Percentiles rank a stretch among this genome's conserved stretches.
Conservation (phyloP, 768 basidiomycete species). For the Amanita polypyramis region DNA sequence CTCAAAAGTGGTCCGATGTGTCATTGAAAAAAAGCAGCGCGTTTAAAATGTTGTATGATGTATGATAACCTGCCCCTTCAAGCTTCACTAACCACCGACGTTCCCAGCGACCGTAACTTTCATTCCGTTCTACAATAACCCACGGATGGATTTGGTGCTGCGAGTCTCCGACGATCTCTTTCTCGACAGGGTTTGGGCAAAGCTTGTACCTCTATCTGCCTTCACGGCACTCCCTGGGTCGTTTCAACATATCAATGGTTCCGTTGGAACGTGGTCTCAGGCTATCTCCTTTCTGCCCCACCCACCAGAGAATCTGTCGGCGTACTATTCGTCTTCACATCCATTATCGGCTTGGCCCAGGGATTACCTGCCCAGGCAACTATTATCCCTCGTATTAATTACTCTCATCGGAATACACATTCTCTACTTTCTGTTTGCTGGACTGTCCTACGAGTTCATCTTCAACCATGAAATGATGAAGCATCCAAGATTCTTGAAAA, state of each 20-base stretch:
- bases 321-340: slow-evolving; percentile 17
- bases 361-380: slow-evolving; percentile 71
- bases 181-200: slow-evolving; percentile 75
- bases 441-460: slow-evolving; percentile 69
- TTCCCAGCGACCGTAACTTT: too few species aligned
- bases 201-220: slow-evolving; percentile 55
- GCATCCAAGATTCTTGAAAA: slow-evolving; percentile 87
- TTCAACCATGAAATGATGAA: slow-evolving; percentile 96
- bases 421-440: slow-evolving; percentile 87
- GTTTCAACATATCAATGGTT: slow-evolving; percentile 26
- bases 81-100: too few species aligned
- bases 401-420: slow-evolving; percentile 75
- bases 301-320: slow-evolving; percentile 31
- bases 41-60: slow-evolving; percentile 3
- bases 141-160: slow-evolving; percentile 78
- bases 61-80: background rate
- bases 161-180: slow-evolving; percentile 55
- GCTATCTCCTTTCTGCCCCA: slow-evolving; percentile 47
- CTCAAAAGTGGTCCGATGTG: slow-evolving; percentile 8
- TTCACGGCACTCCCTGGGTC: slow-evolving; percentile 23
- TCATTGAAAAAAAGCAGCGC: background rate
- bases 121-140: background rate
- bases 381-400: slow-evolving; percentile 57
- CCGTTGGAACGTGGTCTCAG: slow-evolving; percentile 38
- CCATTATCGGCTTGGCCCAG: slow-evolving; percentile 73